Percentiles rank a stretch among this genome's conserved stretches.
Conservation (phyloP, 2,329 filamentous ascomycete species). For the Penicillium sp. region DNA sequence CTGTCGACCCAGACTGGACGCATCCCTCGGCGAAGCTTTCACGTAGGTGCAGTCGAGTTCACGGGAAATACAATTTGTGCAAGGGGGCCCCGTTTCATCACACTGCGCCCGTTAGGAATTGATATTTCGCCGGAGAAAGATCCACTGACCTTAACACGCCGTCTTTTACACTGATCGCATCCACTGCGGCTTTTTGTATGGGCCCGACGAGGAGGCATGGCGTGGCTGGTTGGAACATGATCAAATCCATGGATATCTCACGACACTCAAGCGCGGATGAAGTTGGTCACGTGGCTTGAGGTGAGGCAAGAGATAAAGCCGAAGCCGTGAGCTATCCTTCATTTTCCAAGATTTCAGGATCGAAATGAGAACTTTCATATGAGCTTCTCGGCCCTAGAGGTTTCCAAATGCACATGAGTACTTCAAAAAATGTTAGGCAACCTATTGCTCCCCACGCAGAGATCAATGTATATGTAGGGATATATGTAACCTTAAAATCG, state of each 20-base stretch:
- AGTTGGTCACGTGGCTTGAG: background rate
- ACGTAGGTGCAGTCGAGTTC: slow-evolving; percentile 35
- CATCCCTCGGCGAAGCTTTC: slow-evolving; percentile 21
- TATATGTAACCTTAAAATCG: too few species aligned
- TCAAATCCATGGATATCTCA: background rate
- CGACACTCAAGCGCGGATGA: background rate
- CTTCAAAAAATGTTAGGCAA: too few species aligned
- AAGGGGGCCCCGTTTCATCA: slow-evolving; percentile 42
- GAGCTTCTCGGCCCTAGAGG: too few species aligned
- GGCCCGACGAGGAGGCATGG: slow-evolving; percentile 40
- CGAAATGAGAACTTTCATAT: too few species aligned
- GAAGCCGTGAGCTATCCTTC: too few species aligned
- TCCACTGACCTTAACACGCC: slow-evolving; percentile 41
- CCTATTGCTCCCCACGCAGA: too few species aligned
- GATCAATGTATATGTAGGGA: too few species aligned
- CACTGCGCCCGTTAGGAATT: slow-evolving; percentile 22
- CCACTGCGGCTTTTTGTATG: slow-evolving; percentile 47
- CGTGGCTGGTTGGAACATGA: background rate
- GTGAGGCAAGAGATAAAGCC: too few species aligned
- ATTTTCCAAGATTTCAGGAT: too few species aligned
- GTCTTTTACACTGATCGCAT: slow-evolving; percentile 43
- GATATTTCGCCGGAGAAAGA: background rate
- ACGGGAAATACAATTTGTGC: slow-evolving; percentile 39
- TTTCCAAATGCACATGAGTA: too few species aligned
- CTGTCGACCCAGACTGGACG: background rate